These are phyloP conservation scores for Trichoderma afroharzianum DNA, from an alignment of 2,329 filamentous ascomycete species.

Conservation along the genomic window DNA sequence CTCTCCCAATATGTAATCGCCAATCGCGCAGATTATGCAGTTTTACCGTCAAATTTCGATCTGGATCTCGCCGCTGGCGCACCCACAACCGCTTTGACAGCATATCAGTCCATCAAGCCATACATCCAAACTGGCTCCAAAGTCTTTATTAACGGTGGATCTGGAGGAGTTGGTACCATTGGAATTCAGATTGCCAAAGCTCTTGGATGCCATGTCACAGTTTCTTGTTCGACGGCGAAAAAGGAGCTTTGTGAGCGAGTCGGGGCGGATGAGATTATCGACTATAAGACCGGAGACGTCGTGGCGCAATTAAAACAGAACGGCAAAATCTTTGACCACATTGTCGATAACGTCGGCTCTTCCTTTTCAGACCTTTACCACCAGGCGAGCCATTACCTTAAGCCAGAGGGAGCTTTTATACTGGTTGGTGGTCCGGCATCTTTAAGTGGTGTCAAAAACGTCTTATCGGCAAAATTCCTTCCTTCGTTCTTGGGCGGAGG, in stretches of 20 bases:
- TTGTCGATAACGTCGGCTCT: slow-evolving; percentile 59
- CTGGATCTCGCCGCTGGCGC: slow-evolving; percentile 41
- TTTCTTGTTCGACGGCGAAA: slow-evolving; percentile 58
- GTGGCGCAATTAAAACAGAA: slow-evolving; percentile 43
- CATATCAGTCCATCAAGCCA: slow-evolving; percentile 46
- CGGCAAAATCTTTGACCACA: slow-evolving; percentile 46
- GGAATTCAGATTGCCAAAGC: slow-evolving; percentile 63
- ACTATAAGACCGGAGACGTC: slow-evolving; percentile 54
- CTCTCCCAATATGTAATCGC: slow-evolving; percentile 42
- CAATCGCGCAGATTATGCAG: slow-evolving; percentile 31
- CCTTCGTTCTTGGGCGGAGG: slow-evolving; percentile 38
- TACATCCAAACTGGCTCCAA: slow-evolving; percentile 49
- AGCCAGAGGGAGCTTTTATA: slow-evolving; percentile 45
- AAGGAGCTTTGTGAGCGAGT: slow-evolving; percentile 52
- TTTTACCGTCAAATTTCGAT: slow-evolving; percentile 38
- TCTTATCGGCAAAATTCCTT: slow-evolving; percentile 27
- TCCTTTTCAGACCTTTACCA: slow-evolving; percentile 50
- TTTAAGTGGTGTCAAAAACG: slow-evolving; percentile 23
- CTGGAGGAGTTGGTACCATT: slow-evolving; percentile 59
- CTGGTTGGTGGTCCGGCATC: slow-evolving; percentile 45
- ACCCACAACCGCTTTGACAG: slow-evolving; percentile 45
- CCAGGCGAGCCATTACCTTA: slow-evolving; percentile 47
- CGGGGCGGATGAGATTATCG: slow-evolving; percentile 63
- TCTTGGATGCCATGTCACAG: slow-evolving; percentile 57
- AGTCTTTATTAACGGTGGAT: slow-evolving; percentile 64